Evolutionary conservation across 2,329 filamentous ascomycete species (phyloP).

Genomic region (Sphaerulina musiva): DNA sequence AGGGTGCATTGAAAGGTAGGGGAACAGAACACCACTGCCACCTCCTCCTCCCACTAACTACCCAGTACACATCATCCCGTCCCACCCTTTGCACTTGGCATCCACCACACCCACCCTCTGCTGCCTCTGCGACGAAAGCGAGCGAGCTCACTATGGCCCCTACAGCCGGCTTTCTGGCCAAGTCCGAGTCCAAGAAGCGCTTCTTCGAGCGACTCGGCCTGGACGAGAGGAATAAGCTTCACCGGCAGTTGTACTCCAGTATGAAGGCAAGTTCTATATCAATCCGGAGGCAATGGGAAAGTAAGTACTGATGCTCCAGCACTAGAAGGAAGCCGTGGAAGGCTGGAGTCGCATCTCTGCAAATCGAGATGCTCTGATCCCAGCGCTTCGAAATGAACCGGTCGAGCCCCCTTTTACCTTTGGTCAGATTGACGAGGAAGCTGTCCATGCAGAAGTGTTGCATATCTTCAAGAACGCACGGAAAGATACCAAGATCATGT

Average conservation of each 20-base stretch:
- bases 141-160: conserved; percentile 13
- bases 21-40: no score
- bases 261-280: conserved; percentile 36
- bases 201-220: conserved; percentile 38
- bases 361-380: conserved; percentile 24
- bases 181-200: conserved; percentile 38
- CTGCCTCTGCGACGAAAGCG: not conserved
- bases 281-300: not conserved
- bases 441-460: conserved; percentile 38
- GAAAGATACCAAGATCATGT: conserved; percentile 35
- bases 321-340: conserved; percentile 36
- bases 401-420: conserved; percentile 31
- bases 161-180: conserved; percentile 28
- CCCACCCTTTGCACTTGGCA: not conserved
- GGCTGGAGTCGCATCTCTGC: conserved; percentile 38
- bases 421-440: conserved; percentile 42
- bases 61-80: not conserved
- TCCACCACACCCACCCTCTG: not conserved
- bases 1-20: no score
- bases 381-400: conserved; percentile 9
- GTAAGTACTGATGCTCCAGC: not conserved
- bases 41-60: no score
- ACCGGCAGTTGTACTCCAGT: conserved; percentile 34
- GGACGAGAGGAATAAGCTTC: conserved; percentile 31
- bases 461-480: conserved; percentile 35